Evolutionary conservation across 78 protist species (phyloP), one percentile per base, ranked within the genome.

Genomic region (Protostelium mycophagum): DNA sequence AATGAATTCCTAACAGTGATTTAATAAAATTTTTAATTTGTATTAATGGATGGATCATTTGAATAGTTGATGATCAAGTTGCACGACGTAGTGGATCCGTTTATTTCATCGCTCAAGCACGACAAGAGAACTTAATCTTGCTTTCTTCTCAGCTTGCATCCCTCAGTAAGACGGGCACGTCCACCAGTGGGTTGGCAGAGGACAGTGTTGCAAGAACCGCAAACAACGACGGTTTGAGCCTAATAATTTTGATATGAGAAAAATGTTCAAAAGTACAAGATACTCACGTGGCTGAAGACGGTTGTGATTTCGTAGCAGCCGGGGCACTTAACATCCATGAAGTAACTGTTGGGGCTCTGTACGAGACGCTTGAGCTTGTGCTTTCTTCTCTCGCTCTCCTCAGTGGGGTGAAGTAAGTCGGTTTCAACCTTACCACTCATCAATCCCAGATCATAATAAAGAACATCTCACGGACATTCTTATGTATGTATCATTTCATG

Each of bases 101-200:
- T n/a, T n/a, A n/a, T n/a, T n/a, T n/a, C n/a, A n/a, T n/a, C n/a
- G n/a, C n/a, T n/a, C n/a, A n/a, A n/a, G n/a, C n/a, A n/a, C n/a
- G n/a, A n/a, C n/a, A 51, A 51, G 73, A 16, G 73, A 37, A 0
- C 39, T 95, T 95, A 97, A n/a, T 97, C 96, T 29, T 86, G 91
- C 96, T 98, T 98, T 86, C 88, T 90, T 38, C 99, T 51, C 96
- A 97, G 97, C n/a, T 96, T 87, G 96, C 98, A 97, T 16, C 99
- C 99, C 91, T 97, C 97, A 23, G 98, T 95, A 63, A 99, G 97
- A 36, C 96, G 95, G 35, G 99, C 98, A 94, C 94, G 95, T 84
- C 99, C 99, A 29, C 99, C 99, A 36, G 99, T 97, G 83, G 99
- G 99, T 91, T 96, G 98, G 97, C 99, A 97, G 84, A 99, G 94